Base-by-base conservation (phyloP, 2,329 filamentous ascomycete genomes). In the Chaetothyriales sp. region DNA sequence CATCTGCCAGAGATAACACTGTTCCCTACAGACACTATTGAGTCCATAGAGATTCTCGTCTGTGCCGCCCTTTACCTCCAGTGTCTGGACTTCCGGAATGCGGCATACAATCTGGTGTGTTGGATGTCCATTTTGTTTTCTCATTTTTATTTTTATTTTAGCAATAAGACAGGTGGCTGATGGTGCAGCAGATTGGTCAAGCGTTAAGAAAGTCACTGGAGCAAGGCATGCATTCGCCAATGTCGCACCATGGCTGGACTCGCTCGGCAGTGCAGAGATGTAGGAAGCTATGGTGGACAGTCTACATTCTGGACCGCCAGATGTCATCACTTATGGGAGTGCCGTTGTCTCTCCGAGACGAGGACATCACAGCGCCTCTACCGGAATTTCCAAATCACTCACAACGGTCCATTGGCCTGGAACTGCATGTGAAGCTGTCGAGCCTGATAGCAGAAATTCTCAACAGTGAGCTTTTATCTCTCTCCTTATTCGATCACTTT, bases 251-350 rank as follows among this genome's bases (percentile, higher is more conserved):
- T 1, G 63, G 71, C 19, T 54, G 75, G 0, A 68, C 69, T 0
- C 66, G 69, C 1, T 53, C 58, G 0, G 56, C 66, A 1, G 68
- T 73, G 0, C 67, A 76, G 52, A 61, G 75, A 48, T 72, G 69
- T 48, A 70, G 73, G 1, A 69, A 68, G 32, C 65, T 74, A 8
- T 78, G 73, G 73, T 77, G 74, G 73, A 77, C 75, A 0, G 65
- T 75, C 0, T 76, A 75, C 43, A 65, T 77, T 1, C 60, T 77
- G 1, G 74, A 77, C 49, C 67, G 74, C 2, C 69, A 77, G 55
- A 74, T 77, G 67, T 73, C 73, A 1, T 73, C 73, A 0, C 54
- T 77, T 2, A 74, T 77, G 70, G 75, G 75, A 0, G 54, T 75
- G 0, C 74, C 75, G 0, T 67, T 71, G 45, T 70, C 71, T 0